phyloP scores from a whole-genome alignment of 164 flowering plant genomes.

The Vitis amurensis region DNA sequence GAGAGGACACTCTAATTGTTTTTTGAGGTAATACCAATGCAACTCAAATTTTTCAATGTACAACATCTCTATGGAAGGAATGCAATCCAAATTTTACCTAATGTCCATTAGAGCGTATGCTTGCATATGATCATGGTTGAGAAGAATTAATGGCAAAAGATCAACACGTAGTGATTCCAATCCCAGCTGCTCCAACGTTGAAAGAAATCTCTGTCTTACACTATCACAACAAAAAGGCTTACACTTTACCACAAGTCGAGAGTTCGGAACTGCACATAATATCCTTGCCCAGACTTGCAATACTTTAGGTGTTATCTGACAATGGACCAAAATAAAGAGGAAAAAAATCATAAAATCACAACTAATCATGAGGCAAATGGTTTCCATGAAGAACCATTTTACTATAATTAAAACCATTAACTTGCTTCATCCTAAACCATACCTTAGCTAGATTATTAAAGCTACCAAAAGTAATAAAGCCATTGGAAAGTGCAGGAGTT shows the following conservation, averaged over 20 bases:
- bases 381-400: not conserved
- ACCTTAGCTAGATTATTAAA: slow-evolving; percentile 99
- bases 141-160: slow-evolving; percentile 92
- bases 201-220: slow-evolving; percentile 79
- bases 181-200: slow-evolving; percentile 88
- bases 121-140: slow-evolving; percentile 99
- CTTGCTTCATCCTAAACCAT: slow-evolving; percentile 8
- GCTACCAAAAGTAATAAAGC: slow-evolving; percentile 95
- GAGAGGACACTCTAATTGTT: not conserved
- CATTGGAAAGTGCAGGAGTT: slow-evolving; percentile 90
- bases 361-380: slow-evolving; percentile 1
- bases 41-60: too few species aligned
- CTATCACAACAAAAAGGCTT: slow-evolving; percentile 97
- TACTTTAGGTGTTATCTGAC: slow-evolving; percentile 95
- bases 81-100: slow-evolving; percentile 47
- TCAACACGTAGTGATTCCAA: slow-evolving; percentile 93
- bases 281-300: slow-evolving; percentile 97
- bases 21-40: too few species aligned
- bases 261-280: slow-evolving; percentile 89
- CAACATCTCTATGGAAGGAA: too few species aligned
- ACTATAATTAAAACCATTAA: not conserved
- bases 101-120: slow-evolving; percentile 96
- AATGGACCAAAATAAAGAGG: slow-evolving; percentile 5
- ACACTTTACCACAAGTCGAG: slow-evolving; percentile 95
- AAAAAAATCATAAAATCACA: not conserved